Conservation (phyloP, 352 stramenopile species). For the Peronospora belbahrii region DNA sequence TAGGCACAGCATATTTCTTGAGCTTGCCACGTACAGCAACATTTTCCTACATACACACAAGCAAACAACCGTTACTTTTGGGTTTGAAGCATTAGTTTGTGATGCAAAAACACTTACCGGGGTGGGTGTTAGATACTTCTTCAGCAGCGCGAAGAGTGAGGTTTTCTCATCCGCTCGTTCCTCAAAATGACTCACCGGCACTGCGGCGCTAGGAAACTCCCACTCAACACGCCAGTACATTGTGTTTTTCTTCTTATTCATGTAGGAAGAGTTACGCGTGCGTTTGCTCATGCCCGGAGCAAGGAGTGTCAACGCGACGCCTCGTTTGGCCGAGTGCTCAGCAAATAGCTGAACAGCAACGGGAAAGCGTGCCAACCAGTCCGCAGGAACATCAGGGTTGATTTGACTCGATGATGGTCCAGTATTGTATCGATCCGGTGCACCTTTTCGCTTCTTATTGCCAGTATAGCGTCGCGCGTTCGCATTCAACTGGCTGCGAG, state of each 20-base stretch:
- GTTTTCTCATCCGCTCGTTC: slow-evolving; percentile 39
- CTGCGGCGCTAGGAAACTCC: slow-evolving; percentile 48
- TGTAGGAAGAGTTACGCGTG: slow-evolving; percentile 62
- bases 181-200: slow-evolving; percentile 41
- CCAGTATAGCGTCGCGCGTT: slow-evolving; percentile 23
- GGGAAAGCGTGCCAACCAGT: slow-evolving; percentile 71
- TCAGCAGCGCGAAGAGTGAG: slow-evolving; percentile 53
- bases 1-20: slow-evolving; percentile 45
- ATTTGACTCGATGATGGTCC: slow-evolving; percentile 10
- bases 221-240: slow-evolving; percentile 80
- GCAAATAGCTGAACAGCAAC: slow-evolving; percentile 61
- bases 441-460: slow-evolving; percentile 32
- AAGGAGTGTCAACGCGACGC: slow-evolving; percentile 58
- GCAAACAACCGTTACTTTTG: neutral
- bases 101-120: slow-evolving; percentile 30
- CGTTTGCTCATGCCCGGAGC: slow-evolving; percentile 80
- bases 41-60: slow-evolving; percentile 43
- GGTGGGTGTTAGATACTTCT: slow-evolving; percentile 46
- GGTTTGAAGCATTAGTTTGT: neutral
- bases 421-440: slow-evolving; percentile 1
- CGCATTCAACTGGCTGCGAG: slow-evolving; percentile 34
- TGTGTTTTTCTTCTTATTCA: slow-evolving; percentile 51
- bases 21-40: slow-evolving; percentile 57
- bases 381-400: slow-evolving; percentile 52
- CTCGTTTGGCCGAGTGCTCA: slow-evolving; percentile 57